These are phyloP conservation scores for Agastache rugosa DNA, from an alignment of 257 asterid genomes.

Conservation along the genomic window DNA sequence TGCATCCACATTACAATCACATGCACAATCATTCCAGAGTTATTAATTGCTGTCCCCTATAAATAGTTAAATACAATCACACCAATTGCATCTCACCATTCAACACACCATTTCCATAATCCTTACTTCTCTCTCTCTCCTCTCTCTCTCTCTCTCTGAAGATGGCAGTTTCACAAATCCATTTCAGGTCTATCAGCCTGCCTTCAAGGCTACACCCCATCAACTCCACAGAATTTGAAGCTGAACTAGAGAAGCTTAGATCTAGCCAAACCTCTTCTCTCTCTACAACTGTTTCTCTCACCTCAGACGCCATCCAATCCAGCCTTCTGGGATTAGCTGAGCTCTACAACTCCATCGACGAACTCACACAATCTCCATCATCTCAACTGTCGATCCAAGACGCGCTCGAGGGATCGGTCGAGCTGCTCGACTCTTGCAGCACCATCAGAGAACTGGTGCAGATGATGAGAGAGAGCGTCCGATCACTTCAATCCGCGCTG, in stretches of 20 bases:
- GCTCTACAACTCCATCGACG: constrained; percentile 48
- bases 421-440: constrained; percentile 68
- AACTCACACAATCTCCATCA: constrained; percentile 39
- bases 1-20: constrained; percentile 49
- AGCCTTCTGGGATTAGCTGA: constrained; percentile 50
- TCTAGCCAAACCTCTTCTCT: constrained; percentile 31
- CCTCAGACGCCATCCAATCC: constrained; percentile 47
- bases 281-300: constrained; percentile 29
- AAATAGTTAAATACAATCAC: constrained; percentile 35
- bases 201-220: constrained; percentile 72
- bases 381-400: constrained; percentile 43
- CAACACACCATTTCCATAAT: background rate
- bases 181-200: constrained; percentile 73
- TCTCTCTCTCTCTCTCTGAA: background rate
- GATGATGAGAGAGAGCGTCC: constrained; percentile 51
- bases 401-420: constrained; percentile 52
- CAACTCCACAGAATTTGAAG: constrained; percentile 51
- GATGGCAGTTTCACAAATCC: constrained; percentile 59
- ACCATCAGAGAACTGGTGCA: constrained; percentile 47
- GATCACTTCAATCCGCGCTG: constrained; percentile 67
- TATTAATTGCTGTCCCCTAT: constrained; percentile 41
- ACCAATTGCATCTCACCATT: constrained; percentile 24
- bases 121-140: background rate
- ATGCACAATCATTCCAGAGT: constrained; percentile 42
- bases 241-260: constrained; percentile 51